These are phyloP conservation scores for Russula emetica DNA, from an alignment of 768 basidiomycete species.

Conservation along the genomic window DNA sequence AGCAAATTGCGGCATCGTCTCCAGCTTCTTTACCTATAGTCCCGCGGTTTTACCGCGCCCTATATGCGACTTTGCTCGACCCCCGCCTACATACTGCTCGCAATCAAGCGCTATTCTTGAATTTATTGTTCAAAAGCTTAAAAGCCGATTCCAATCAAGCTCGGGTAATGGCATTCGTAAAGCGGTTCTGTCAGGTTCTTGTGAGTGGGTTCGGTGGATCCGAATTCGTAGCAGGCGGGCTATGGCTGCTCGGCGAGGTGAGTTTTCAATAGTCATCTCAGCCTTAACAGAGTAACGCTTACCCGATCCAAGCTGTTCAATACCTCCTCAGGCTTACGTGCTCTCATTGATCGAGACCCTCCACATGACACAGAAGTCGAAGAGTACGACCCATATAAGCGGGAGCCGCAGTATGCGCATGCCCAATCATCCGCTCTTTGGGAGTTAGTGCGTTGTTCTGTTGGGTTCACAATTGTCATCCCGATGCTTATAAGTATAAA, in stretches of 20 bases:
- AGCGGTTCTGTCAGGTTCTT: slow-evolving; percentile 37
- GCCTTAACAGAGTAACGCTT: not conserved
- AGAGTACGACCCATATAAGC: slow-evolving; percentile 80
- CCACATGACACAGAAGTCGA: slow-evolving; percentile 20
- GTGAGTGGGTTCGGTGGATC: slow-evolving; percentile 9
- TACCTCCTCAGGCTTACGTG: slow-evolving; percentile 43
- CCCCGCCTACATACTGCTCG: slow-evolving; percentile 72
- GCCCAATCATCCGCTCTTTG: slow-evolving; percentile 78
- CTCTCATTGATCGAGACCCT: slow-evolving; percentile 35
- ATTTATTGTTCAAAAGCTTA: slow-evolving; percentile 71
- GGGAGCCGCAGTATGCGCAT: slow-evolving; percentile 83
- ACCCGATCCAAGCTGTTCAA: slow-evolving; percentile 44
- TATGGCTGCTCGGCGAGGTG: slow-evolving; percentile 73
- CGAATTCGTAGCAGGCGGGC: slow-evolving; percentile 11
- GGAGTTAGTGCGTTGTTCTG: slow-evolving; percentile 66
- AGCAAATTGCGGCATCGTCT: slow-evolving; percentile 68
- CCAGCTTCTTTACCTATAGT: slow-evolving; percentile 43
- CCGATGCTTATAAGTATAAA: not conserved
- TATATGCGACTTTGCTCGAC: slow-evolving; percentile 90
- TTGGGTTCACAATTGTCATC: not conserved
- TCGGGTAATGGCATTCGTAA: slow-evolving; percentile 12
- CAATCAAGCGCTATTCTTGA: slow-evolving; percentile 97
- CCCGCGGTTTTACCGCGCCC: slow-evolving; percentile 71
- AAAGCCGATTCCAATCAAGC: slow-evolving; percentile 4
- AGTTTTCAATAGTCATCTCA: not conserved